Evolutionary conservation across 352 stramenopile genomes (phyloP), one percentile per base, ranked within the genome.

Genomic region (Phytopythium boreale): DNA sequence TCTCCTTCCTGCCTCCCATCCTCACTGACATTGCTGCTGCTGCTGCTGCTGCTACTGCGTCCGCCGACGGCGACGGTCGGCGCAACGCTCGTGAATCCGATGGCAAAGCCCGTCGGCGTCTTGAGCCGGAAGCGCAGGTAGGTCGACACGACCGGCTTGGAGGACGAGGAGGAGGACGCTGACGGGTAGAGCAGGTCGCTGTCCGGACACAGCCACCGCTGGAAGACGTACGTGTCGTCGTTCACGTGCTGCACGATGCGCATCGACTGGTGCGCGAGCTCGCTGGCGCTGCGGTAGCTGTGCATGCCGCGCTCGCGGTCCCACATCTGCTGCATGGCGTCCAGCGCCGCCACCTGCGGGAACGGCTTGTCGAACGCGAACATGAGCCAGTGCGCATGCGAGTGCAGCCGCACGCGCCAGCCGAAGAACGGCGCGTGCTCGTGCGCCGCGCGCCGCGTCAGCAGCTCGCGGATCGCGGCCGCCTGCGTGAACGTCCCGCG

Each of bases 281-380:
- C 61, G 26, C 49, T 31, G 1, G 50, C 31, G 17, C 37, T 73
- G 19, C 77, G 70, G 58, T 89, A 87, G 56, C 66, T 76, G 37
- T 77, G 56, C 63, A 80, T 72, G 22, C 66, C 60, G 22, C 71
- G 49, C 14, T 77, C 77, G 57, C 80, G 71, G 12, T 56, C 56
- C 80, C 80, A 89, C 59, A 74, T 78, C 10, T 77, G 67, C 24
- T 70, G 49, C 61, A 84, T 80, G 20, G 70, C 75, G 26, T 77
- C 66, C 10, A 70, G 55, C 7, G 77, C 67, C 4, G 71, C 72
- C 34, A 70, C 50, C 43, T 87, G 76, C 17, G 67, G 70, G 51
- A 87, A 85, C n/a, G 68, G 53, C 56, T 89, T 89, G 36, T 74
- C 61, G 49, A 84, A 87, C 5, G 66, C 64, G 56, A 87, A 77